phyloP scores from a whole-genome alignment of 257 asterid species.

The Nemophila menziesii region DNA sequence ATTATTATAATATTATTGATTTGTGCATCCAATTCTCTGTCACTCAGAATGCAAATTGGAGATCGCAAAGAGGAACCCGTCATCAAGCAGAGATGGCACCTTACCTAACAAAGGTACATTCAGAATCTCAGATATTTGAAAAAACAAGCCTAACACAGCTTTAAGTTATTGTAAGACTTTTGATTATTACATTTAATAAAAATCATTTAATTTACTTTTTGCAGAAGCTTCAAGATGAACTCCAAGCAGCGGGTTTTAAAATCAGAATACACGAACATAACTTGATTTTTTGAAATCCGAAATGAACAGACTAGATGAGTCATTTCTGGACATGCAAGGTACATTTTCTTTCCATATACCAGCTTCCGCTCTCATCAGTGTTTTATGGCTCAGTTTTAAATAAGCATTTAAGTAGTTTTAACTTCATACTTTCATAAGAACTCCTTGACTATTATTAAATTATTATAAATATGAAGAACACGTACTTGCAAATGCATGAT shows the following conservation, averaged over 20 bases:
- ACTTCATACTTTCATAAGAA: neutral
- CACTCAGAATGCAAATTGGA: constrained; percentile 19
- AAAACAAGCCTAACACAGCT: neutral
- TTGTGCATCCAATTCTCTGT: constrained; percentile 7
- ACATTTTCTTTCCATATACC: constrained; percentile 2
- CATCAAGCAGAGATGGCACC: constrained; percentile 14
- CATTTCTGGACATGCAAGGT: constrained; percentile 62
- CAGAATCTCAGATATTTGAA: neutral
- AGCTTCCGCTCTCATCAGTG: constrained; percentile 8
- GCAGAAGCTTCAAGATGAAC: constrained; percentile 61
- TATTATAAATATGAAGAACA: neutral
- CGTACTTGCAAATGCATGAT: neutral
- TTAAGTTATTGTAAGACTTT: neutral
- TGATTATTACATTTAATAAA: neutral
- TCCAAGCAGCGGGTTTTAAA: constrained; percentile 38
- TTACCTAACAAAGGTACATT: constrained; percentile 32
- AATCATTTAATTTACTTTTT: neutral
- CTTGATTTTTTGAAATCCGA: constrained; percentile 35
- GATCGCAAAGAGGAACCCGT: constrained; percentile 18
- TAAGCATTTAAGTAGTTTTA: neutral
- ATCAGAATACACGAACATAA: constrained; percentile 65
- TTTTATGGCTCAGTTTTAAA: neutral
- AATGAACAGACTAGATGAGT: constrained; percentile 34
- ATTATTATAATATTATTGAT: too few relatives aligned
- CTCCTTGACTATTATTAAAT: neutral